A percentile compares a stretch with the other conserved stretches of the same genome.
These are phyloP conservation scores for Aspergillus hortae DNA, from an alignment of 2,329 filamentous ascomycete species.

Conservation along the genomic window DNA sequence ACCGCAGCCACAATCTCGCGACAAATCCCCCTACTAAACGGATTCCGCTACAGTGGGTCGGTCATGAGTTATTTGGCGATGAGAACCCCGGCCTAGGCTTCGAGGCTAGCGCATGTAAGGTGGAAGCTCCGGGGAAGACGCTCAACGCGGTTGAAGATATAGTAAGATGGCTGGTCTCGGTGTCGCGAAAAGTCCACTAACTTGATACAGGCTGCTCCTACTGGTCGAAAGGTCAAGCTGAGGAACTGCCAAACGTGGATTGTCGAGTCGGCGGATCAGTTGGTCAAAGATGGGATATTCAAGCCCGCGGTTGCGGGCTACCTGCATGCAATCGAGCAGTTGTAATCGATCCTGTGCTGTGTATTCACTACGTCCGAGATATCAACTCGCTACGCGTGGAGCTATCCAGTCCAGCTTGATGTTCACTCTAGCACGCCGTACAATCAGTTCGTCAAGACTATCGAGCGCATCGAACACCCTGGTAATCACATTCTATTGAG, in stretches of 20 bases:
- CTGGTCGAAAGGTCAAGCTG: slow-evolving; percentile 21
- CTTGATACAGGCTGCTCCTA: neutral
- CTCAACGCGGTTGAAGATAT: slow-evolving; percentile 13
- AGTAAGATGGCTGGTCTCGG: neutral
- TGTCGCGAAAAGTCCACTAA: neutral
- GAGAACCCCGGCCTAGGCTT: slow-evolving; percentile 21
- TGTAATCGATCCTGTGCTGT: neutral
- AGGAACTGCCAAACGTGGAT: slow-evolving; percentile 38
- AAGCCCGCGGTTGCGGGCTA: slow-evolving; percentile 19
- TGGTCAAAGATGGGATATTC: slow-evolving; percentile 27
- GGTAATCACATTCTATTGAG: too few species aligned
- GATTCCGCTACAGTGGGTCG: slow-evolving; percentile 31
- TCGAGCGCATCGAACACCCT: too few species aligned
- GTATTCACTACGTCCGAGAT: too few species aligned
- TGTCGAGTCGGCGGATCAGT: slow-evolving; percentile 28
- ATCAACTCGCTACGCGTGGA: too few species aligned
- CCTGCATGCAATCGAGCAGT: slow-evolving; percentile 24
- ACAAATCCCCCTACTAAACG: slow-evolving; percentile 16
- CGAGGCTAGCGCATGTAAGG: slow-evolving; percentile 19
- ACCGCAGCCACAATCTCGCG: slow-evolving; percentile 24
- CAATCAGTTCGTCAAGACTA: too few species aligned
- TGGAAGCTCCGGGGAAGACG: slow-evolving; percentile 10
- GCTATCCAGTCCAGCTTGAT: too few species aligned
- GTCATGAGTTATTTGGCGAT: slow-evolving; percentile 15
- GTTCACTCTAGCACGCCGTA: too few species aligned